These are phyloP conservation scores for Colletotrichum lentis DNA, from an alignment of 2,329 filamentous ascomycete species.

Conservation along the genomic window DNA sequence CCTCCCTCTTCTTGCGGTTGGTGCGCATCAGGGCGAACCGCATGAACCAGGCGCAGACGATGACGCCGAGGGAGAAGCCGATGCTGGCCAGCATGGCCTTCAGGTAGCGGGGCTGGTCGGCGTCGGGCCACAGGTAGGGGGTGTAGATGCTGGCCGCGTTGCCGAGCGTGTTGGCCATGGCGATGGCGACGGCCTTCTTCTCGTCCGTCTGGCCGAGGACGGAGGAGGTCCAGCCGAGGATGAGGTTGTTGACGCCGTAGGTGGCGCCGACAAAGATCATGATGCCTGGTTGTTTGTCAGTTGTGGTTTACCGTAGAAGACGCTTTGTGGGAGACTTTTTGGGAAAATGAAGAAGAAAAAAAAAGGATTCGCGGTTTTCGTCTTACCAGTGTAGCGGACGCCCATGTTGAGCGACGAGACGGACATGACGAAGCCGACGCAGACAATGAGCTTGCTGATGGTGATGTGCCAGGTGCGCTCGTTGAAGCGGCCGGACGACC, in stretches of 20 bases:
- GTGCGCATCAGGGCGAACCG: constrained; percentile 46
- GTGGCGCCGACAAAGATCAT: constrained; percentile 49
- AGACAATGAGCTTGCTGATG: constrained; percentile 52
- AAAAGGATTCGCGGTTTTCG: too few species aligned
- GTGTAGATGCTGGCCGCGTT: constrained; percentile 39
- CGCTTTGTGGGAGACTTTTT: too few species aligned
- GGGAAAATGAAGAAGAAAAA: too few species aligned
- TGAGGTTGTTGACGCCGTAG: constrained; percentile 53
- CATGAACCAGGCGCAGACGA: constrained; percentile 50
- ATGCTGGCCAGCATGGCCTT: constrained; percentile 40
- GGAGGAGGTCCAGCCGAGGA: constrained; percentile 53
- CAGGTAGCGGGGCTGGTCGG: constrained; percentile 35
- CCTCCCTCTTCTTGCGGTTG: constrained; percentile 47
- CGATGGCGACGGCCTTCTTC: constrained; percentile 56
- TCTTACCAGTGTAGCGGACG: constrained; percentile 21
- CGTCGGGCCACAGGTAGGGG: constrained; percentile 38
- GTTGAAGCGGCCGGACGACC: constrained; percentile 56
- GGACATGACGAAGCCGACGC: constrained; percentile 43
- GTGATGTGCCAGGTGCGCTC: constrained; percentile 60
- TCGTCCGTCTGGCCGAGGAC: constrained; percentile 56
- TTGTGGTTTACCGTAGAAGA: too few species aligned
- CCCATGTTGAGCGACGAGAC: constrained; percentile 41
- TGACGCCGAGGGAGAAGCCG: constrained; percentile 47
- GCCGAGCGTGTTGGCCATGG: constrained; percentile 40
- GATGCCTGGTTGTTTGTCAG: constrained; percentile 40